Percentiles rank a stretch among this genome's conserved stretches.
Conservation (phyloP, 345 rosid species). For the Salix suchowensis region DNA sequence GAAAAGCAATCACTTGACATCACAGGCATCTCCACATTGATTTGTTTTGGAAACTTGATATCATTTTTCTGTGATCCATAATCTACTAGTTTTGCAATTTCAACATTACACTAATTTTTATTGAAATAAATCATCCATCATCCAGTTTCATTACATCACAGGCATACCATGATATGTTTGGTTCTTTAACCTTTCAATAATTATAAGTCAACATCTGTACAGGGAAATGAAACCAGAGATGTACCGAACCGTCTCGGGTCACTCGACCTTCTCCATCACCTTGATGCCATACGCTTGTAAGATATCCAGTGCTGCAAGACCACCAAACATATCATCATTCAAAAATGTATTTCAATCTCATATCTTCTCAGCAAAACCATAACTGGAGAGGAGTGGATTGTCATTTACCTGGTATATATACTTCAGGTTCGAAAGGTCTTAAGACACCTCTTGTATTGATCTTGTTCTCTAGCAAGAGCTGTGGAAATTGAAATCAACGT, state of each 20-base stretch:
- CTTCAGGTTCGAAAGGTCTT: constrained; percentile 81
- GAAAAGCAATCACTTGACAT: neutral
- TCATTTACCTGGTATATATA: constrained; percentile 67
- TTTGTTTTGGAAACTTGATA: neutral
- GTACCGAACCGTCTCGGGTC: neutral
- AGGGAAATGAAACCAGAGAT: neutral
- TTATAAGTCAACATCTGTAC: neutral
- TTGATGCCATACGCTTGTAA: constrained; percentile 69
- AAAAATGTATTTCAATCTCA: neutral
- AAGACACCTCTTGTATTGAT: constrained; percentile 73
- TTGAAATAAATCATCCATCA: neutral
- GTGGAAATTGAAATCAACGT: constrained; percentile 16
- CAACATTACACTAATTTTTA: neutral
- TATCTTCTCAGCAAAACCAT: neutral
- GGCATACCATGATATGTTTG: neutral
- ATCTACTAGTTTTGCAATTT: neutral
- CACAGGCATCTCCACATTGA: neutral
- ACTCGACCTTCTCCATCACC: constrained; percentile 57
- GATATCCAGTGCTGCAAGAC: constrained; percentile 66
- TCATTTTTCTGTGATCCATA: neutral
- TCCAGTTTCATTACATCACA: neutral
- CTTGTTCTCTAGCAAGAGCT: constrained; percentile 77
- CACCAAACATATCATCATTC: constrained; percentile 6
- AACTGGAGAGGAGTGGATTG: neutral
- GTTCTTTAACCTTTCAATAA: neutral